phyloP scores from a whole-genome alignment of 805 yeast genomes.

The Metschnikowia aberdeeniae region DNA sequence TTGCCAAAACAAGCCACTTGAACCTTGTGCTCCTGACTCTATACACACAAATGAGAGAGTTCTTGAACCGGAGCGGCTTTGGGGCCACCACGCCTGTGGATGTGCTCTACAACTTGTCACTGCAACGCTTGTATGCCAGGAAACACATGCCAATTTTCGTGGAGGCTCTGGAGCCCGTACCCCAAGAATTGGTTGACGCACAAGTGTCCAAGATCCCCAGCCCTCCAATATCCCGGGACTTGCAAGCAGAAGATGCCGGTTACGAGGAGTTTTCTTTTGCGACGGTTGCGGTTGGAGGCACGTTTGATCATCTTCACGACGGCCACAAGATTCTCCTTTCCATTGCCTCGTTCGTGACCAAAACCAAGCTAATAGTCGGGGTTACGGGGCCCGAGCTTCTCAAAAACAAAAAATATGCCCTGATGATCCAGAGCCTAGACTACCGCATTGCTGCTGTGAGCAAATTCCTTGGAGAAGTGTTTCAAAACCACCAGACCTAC shows the following conservation, averaged over 20 bases:
- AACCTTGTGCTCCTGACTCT: constrained; percentile 26
- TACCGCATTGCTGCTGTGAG: constrained; percentile 45
- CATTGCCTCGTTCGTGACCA: constrained; percentile 61
- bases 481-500: constrained; percentile 44
- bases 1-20: constrained; percentile 23
- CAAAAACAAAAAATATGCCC: constrained; percentile 68
- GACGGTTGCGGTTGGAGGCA: constrained; percentile 78
- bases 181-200: neutral
- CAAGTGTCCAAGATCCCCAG: neutral
- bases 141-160: neutral
- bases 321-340: constrained; percentile 88
- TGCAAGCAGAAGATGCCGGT: neutral
- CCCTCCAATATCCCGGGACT: neutral
- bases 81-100: neutral
- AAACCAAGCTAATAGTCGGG: constrained; percentile 63
- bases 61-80: neutral
- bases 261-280: neutral
- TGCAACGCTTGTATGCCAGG: neutral
- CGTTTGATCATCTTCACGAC: constrained; percentile 93
- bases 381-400: constrained; percentile 74
- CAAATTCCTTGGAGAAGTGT: constrained; percentile 42
- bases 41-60: constrained; percentile 21
- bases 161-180: constrained; percentile 2
- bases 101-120: neutral
- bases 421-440: constrained; percentile 56